A percentile compares a stretch with the other conserved stretches of the same genome.
Evolutionary conservation across 306 rosid species (phyloP).

Genomic region (Cicer yamashitae): DNA sequence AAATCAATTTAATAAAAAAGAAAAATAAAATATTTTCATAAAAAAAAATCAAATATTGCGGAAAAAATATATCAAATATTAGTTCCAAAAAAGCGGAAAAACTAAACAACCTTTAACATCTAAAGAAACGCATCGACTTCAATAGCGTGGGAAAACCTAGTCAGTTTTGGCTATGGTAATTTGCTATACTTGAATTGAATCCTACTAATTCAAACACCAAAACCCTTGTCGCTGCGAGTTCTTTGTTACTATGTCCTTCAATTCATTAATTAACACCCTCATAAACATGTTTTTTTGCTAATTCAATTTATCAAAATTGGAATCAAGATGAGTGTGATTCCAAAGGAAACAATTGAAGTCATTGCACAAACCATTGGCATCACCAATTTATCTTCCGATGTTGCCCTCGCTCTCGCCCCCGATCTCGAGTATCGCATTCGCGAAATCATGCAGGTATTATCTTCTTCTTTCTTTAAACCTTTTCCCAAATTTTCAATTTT

Average conservation of each 20-base stretch:
- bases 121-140: too few species aligned
- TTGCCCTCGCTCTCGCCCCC: constrained; percentile 78
- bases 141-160: too few species aligned
- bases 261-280: not conserved
- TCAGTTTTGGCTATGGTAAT: too few species aligned
- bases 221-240: constrained; percentile 2
- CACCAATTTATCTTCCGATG: constrained; percentile 79
- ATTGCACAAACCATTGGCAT: constrained; percentile 89
- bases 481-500: constrained; percentile 25
- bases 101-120: too few species aligned
- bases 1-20: too few species aligned
- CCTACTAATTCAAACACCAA: not conserved
- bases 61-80: too few species aligned
- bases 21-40: too few species aligned
- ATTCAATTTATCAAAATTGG: not conserved
- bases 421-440: constrained; percentile 93
- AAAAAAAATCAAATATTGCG: too few species aligned
- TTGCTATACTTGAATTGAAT: not conserved
- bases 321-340: constrained; percentile 66
- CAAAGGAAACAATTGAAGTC: constrained; percentile 91
- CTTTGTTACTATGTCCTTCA: not conserved
- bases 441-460: constrained; percentile 88
- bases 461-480: not conserved
- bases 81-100: too few species aligned
- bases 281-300: not conserved